Evolutionary conservation across 108 stramenopile species (phyloP), one percentile per base, ranked within the genome.

Genomic region (Aurantiochytrium sp.): DNA sequence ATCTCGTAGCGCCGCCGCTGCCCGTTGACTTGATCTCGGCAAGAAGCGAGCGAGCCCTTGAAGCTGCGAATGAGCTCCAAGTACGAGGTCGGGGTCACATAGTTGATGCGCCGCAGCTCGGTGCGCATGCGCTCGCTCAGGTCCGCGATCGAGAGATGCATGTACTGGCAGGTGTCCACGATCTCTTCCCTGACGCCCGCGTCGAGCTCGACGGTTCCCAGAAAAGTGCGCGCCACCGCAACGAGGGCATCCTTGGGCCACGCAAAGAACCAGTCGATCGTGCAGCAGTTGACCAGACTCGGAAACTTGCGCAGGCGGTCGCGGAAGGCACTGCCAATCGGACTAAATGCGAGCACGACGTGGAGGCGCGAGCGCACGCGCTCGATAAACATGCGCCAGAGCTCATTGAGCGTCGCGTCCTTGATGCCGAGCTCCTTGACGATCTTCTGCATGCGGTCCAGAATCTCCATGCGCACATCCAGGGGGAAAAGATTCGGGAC

Each of bases 381-480:
- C 15, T 85, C 69, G 39, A 52, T 39, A 22, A 87, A 87, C 42
- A 42, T 87, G 21, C 87, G 68, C 89, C 95, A 95, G 55, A 96
- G 69, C 89, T 89, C 90, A 24, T 36, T 52, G 32, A 86, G 87
- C 17, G 59, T 30, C 17, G 88, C 92, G n/a, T 88, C 88, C 54
- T 91, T 91, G 27, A 91, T 94, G 45, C 95, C 94, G 39, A 95
- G 93, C 24, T 95, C 85, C 59, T 90, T 91, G 37, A 31, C 90
- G 8, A 59, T 10, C 69, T 88, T 89, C 6, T 86, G 89, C 45
- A 91, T 41, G 17, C 45, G 87, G 88, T 91, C 90, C 50, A 90
- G 91, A 45, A 94, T 92, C 50, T 69, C 90, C 69, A 88, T 85
- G 36, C 92, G 55, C 85, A 90, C 92, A 27, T 93, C 92, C 42